These are phyloP conservation scores for Isabelozyma pseudorhagii DNA, from an alignment of 805 yeast species.

Conservation along the genomic window DNA sequence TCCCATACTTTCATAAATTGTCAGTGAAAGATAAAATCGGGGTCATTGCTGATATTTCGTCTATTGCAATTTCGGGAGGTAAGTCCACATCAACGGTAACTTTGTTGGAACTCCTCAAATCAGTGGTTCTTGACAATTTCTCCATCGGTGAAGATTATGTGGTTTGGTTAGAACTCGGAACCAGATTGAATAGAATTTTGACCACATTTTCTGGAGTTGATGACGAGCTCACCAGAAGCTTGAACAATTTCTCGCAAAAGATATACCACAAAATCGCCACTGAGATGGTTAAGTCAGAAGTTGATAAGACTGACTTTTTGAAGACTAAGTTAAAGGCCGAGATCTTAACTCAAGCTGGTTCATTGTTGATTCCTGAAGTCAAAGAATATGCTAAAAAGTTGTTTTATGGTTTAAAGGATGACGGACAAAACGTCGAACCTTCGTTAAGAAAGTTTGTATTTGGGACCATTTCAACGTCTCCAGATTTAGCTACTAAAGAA, in stretches of 20 bases:
- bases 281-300: slow-evolving; percentile 15
- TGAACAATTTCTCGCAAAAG: slow-evolving; percentile 27
- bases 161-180: slow-evolving; percentile 55
- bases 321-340: slow-evolving; percentile 32
- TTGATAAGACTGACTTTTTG: slow-evolving; percentile 21
- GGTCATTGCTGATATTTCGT: slow-evolving; percentile 49
- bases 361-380: slow-evolving; percentile 34
- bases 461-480: slow-evolving; percentile 39
- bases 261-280: slow-evolving; percentile 31
- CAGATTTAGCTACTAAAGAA: slow-evolving; percentile 22
- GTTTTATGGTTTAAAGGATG: slow-evolving; percentile 21
- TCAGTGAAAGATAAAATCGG: slow-evolving; percentile 52
- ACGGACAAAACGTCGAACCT: slow-evolving; percentile 34
- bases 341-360: slow-evolving; percentile 40
- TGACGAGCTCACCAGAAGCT: slow-evolving; percentile 19
- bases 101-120: slow-evolving; percentile 40
- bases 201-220: slow-evolving; percentile 30
- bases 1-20: slow-evolving; percentile 34
- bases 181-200: slow-evolving; percentile 33
- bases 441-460: slow-evolving; percentile 43
- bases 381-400: slow-evolving; percentile 29
- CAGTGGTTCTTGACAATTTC: slow-evolving; percentile 20
- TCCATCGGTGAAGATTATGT: slow-evolving; percentile 35
- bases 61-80: slow-evolving; percentile 48
- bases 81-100: slow-evolving; percentile 33